Base-by-base conservation (phyloP, 2,329 filamentous ascomycete genomes). In the Ophiostoma piceae region DNA sequence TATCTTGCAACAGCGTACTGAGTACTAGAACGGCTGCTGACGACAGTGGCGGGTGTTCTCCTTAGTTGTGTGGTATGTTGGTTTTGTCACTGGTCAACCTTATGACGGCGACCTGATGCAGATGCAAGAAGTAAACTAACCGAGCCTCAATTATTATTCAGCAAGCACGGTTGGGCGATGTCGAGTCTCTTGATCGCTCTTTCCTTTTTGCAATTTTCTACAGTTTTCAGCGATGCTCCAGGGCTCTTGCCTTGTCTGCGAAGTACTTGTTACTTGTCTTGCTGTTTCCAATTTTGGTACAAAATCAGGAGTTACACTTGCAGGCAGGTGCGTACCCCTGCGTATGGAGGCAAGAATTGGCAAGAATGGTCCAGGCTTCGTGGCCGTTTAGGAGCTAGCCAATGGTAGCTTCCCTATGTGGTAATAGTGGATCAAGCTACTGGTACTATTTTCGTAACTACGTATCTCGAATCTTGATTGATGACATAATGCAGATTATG, bases 321-420 rank as follows among this genome's bases (percentile, higher is more conserved):
- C 14, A 8, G 51, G 51, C 51, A 29, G 22, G 51, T 57, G 51
- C 51, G 51, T 29, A 26, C 51, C 51, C 51, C 51, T 57, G n/a
- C 3, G 51, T 57, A 57, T 57, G 51, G 51, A 57, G 51, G 51
- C 51, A 41, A 41, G 39, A 41, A 41, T 12, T 41, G 39, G 39
- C 39, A 57, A 57, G 51, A 57, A 57, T 57, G 51, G 51, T 57
- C 51, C 57, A 62, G 26, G 57, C 57, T 62, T 65, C 62, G 62
- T 65, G 62, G 62, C 62, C 62, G 62, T 65, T 65, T 65, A 19
- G 60, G 16, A 65, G 32, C 35, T 16, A 22, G 62, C 62, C 35
- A 65, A 65, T 65, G 22, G 26, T 26, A 3, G 26, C 22, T 62
- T 5, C 12, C 12, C 26, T 16, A 62, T 62, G 57, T 32, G 57